A percentile compares a stretch with the other conserved stretches of the same genome.
Conservation (phyloP, 345 rosid species). For the Aethionema arabicum region DNA sequence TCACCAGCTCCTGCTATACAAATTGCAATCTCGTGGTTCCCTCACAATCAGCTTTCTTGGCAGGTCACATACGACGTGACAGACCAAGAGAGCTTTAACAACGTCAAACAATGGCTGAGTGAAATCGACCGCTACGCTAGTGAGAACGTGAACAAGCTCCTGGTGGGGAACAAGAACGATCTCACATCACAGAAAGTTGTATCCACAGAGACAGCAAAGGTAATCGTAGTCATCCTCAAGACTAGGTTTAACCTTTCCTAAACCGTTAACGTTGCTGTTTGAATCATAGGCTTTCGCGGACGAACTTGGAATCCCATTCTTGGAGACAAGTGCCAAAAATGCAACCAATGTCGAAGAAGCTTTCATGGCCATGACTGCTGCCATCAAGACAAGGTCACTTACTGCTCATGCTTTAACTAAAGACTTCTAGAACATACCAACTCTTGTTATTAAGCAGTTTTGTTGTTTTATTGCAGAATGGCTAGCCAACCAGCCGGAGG, state of each 20-base stretch:
- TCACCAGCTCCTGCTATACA: background rate
- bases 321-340: constrained; percentile 80
- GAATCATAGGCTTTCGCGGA: constrained; percentile 64
- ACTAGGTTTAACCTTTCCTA: background rate
- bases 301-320: constrained; percentile 77
- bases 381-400: constrained; percentile 60
- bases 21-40: background rate
- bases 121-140: constrained; percentile 80
- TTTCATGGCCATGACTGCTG: constrained; percentile 85
- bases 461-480: constrained; percentile 45
- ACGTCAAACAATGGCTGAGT: constrained; percentile 76
- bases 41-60: background rate
- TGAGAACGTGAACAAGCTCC: constrained; percentile 77
- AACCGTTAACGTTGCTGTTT: background rate
- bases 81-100: constrained; percentile 83
- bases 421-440: background rate
- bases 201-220: constrained; percentile 70
- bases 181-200: constrained; percentile 74
- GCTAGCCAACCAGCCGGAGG: constrained; percentile 68
- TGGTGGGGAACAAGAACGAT: constrained; percentile 73
- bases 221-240: constrained; percentile 16
- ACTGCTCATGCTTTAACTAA: background rate
- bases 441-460: background rate
- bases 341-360: constrained; percentile 76
- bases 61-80: constrained; percentile 83